phyloP scores from a whole-genome alignment of 2,329 filamentous ascomycete genomes.

The Sordariomycetes sp. region DNA sequence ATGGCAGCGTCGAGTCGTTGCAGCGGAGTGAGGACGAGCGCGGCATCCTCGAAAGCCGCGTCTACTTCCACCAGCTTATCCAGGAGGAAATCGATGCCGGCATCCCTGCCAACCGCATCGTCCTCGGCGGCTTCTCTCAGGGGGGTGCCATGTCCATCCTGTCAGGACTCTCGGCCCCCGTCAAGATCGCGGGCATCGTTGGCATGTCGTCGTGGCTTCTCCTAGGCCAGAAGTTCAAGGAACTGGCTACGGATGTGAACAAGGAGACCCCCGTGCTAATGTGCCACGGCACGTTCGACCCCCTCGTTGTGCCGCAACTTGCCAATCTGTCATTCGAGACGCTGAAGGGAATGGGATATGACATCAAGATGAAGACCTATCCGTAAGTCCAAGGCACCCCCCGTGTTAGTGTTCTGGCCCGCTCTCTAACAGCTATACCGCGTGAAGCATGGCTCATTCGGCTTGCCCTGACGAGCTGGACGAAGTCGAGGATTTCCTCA shows the following conservation, averaged over 20 bases:
- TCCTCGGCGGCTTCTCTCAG: constrained; percentile 78
- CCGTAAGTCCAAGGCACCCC: constrained; percentile 33
- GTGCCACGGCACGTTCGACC: constrained; percentile 75
- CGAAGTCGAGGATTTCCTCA: constrained; percentile 58
- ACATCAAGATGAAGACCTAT: constrained; percentile 69
- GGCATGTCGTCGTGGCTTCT: constrained; percentile 76
- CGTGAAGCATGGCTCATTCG: constrained; percentile 59
- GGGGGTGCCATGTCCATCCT: constrained; percentile 83
- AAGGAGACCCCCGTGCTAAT: constrained; percentile 77
- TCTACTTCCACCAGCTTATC: constrained; percentile 71
- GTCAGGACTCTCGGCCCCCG: constrained; percentile 59
- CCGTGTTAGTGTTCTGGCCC: too few relatives aligned
- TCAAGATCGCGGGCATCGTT: constrained; percentile 79
- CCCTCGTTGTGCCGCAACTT: constrained; percentile 58
- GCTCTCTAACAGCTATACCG: not conserved
- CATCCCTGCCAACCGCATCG: constrained; percentile 72
- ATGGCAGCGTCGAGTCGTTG: constrained; percentile 18
- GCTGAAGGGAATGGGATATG: constrained; percentile 59
- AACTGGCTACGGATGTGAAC: constrained; percentile 26
- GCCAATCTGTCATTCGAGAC: constrained; percentile 56
- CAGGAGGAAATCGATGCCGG: constrained; percentile 70
- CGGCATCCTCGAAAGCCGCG: constrained; percentile 63
- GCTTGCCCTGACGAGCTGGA: constrained; percentile 71
- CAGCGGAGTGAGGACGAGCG: constrained; percentile 48
- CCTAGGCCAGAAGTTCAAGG: constrained; percentile 38